Percentiles rank a stretch among this genome's conserved stretches.
Evolutionary conservation across 352 stramenopile genomes (phyloP).

Genomic region (Thalassiosira exigua): DNA sequence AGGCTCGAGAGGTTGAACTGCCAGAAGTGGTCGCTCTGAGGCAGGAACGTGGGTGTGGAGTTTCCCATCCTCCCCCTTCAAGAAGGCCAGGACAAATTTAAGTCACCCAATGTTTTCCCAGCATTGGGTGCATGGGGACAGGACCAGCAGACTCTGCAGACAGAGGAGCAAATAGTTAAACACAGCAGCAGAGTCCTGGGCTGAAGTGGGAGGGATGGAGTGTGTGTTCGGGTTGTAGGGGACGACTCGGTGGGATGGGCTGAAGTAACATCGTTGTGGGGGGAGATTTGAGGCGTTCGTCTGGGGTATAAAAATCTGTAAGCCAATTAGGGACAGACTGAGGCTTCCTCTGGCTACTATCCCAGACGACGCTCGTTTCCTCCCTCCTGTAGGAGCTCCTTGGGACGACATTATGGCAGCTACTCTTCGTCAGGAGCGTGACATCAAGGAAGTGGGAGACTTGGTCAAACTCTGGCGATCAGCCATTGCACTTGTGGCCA

Average conservation of each 20-base stretch:
- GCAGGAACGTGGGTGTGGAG: neutral
- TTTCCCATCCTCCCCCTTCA: neutral
- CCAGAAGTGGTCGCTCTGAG: neutral
- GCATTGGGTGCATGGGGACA: no score
- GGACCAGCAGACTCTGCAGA: neutral
- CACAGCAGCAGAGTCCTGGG: neutral
- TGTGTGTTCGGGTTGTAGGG: conserved; percentile 18
- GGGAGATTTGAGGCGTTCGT: conserved; percentile 8
- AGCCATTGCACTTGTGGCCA: no score
- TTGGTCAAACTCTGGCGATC: conserved; percentile 6
- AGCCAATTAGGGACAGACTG: neutral
- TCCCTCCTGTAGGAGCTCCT: conserved; percentile 11
- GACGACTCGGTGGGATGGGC: neutral
- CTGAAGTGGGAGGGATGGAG: conserved; percentile 8
- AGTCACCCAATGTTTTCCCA: no score
- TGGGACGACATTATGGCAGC: neutral
- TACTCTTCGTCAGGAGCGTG: neutral
- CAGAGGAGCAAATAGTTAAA: conserved; percentile 16
- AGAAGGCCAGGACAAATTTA: neutral
- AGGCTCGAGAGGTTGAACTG: neutral
- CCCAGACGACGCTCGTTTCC: neutral
- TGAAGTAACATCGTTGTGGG: conserved; percentile 3
- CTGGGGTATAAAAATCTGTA: no score
- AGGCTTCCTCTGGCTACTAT: neutral
- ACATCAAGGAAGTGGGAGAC: neutral